These are phyloP conservation scores for Aspergillus ibericus DNA, from an alignment of 2,329 filamentous ascomycete species.

Conservation along the genomic window DNA sequence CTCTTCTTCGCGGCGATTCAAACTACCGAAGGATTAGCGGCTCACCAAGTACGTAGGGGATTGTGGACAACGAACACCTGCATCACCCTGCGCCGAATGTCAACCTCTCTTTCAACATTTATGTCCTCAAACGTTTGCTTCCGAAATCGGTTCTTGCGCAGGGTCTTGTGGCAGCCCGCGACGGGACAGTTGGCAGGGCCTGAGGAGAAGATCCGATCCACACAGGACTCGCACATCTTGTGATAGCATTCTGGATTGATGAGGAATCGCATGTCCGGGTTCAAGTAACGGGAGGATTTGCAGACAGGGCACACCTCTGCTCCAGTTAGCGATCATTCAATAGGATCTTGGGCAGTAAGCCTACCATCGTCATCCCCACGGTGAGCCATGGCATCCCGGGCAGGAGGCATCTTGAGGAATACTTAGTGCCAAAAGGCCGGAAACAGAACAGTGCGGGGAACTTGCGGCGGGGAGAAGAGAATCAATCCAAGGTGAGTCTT, in stretches of 20 bases:
- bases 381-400: slow-evolving; percentile 32
- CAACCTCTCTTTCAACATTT: slow-evolving; percentile 85
- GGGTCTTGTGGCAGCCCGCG: slow-evolving; percentile 79
- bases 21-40: slow-evolving; percentile 53
- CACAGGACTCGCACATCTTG: slow-evolving; percentile 96
- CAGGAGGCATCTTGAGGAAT: slow-evolving; percentile 30
- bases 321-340: slow-evolving; percentile 9
- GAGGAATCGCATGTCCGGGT: slow-evolving; percentile 88
- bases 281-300: slow-evolving; percentile 95
- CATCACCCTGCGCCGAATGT: slow-evolving; percentile 79
- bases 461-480: slow-evolving; percentile 1
- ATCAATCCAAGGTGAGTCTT: slow-evolving; percentile 5
- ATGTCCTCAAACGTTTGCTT: slow-evolving; percentile 89
- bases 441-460: neutral
- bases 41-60: neutral
- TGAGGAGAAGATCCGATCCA: slow-evolving; percentile 88
- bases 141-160: slow-evolving; percentile 81
- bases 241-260: slow-evolving; percentile 99
- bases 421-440: neutral
- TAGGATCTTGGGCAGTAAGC: neutral
- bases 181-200: slow-evolving; percentile 92
- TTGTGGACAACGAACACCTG: slow-evolving; percentile 44
- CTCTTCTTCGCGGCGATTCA: slow-evolving; percentile 87
- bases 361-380: slow-evolving; percentile 47
- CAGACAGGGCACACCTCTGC: slow-evolving; percentile 91